Evolutionary conservation across 2,329 filamentous ascomycete species (phyloP), one percentile per base, ranked within the genome.

Genomic region (Pseudogymnoascus sp.): DNA sequence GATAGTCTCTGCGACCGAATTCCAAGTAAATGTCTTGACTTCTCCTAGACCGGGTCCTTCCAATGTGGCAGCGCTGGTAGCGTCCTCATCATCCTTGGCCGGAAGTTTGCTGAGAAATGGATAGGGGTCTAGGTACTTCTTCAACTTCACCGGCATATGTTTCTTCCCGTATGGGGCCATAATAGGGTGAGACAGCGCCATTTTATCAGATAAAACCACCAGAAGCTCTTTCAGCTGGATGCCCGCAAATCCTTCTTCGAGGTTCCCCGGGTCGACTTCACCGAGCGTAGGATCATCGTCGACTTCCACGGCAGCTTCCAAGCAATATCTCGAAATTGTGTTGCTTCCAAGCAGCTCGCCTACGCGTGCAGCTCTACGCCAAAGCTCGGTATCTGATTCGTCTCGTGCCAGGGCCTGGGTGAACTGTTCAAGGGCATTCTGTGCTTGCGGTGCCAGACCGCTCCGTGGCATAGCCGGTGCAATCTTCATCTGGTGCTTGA

Each of bases 331-430:
- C 67, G 80, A 82, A 26, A 87, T 78, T 11, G 84, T 78, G 0
- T 76, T 71, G 66, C 85, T 87, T 50, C 80, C 81, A 46, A 88
- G 72, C 53, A 84, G 83, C 0, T 81, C 79, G 3, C 81, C 84
- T 50, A 88, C 80, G 3, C 85, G 81, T 0, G 84, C 83, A 2
- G 80, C 77, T 60, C 80, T 79, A 65, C 86, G 78, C 86, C 86
- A 88, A 7, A 88, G 75, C 69, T 88, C 86, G 1, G 86, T 85
- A 68, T 88, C 86, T 0, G 86, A 87, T 1, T 86, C 85, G 65
- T 88, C 86, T 61, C 85, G 83, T 65, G 86, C 85, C 5, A 88
- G 75, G 0, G 86, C 85, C 4, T 79, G 77, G 23, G 78, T 78
- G 71, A 86, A 88, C 67, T 84, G 81, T 64, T 82, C 75, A 4